phyloP scores from a whole-genome alignment of 306 rosid genomes.

The Dalbergia cochinchinensis region DNA sequence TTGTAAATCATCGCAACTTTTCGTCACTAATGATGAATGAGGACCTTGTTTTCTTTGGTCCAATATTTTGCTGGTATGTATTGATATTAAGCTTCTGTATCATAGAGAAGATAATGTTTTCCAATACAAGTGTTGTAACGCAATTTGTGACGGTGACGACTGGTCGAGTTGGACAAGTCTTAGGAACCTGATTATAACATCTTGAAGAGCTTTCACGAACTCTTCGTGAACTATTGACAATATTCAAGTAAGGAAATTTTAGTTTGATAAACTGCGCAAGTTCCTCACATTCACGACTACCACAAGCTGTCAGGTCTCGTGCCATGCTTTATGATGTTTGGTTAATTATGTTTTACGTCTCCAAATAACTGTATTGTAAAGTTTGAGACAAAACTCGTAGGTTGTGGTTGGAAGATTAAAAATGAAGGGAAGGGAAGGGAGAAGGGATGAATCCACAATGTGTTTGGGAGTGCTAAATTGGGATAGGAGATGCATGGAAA shows the following conservation, averaged over 20 bases:
- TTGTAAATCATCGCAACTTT: background rate
- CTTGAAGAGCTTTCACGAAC: background rate
- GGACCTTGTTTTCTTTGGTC: background rate
- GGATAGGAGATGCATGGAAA: too few relatives aligned
- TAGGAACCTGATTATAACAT: background rate
- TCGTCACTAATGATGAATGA: background rate
- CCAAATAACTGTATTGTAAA: too few relatives aligned
- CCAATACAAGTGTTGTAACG: background rate
- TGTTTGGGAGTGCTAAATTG: too few relatives aligned
- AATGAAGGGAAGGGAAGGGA: too few relatives aligned
- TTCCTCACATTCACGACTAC: background rate
- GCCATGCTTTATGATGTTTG: background rate
- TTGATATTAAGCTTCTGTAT: background rate
- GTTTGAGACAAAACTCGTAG: too few relatives aligned
- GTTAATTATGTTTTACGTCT: background rate
- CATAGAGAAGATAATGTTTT: background rate
- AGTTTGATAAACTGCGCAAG: background rate
- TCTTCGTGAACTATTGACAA: background rate
- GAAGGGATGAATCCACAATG: too few relatives aligned
- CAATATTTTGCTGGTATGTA: background rate
- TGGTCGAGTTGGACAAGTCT: background rate
- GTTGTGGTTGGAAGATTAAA: too few relatives aligned
- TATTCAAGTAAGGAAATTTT: background rate
- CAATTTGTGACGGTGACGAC: background rate
- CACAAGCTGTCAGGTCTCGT: background rate